Evolutionary conservation across 2,329 filamentous ascomycete genomes (phyloP).

Genomic region (Pestalotiopsis sp.): DNA sequence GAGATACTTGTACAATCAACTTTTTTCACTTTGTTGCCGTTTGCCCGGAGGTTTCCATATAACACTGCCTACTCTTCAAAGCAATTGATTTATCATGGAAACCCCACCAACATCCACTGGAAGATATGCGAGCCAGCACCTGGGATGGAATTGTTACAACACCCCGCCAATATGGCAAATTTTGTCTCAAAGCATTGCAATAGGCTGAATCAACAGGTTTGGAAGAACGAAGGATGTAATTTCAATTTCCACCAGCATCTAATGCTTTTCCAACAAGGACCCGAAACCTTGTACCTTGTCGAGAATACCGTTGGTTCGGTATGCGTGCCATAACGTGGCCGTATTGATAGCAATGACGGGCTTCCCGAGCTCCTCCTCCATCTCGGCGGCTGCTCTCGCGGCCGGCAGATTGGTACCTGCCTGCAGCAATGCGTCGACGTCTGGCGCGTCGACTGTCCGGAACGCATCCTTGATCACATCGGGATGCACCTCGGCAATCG

Average conservation of each 20-base stretch:
- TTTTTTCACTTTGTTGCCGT: too few relatives aligned
- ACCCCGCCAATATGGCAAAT: too few relatives aligned
- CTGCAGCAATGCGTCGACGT: slow-evolving; percentile 31
- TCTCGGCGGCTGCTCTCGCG: slow-evolving; percentile 27
- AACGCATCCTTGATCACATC: slow-evolving; percentile 31
- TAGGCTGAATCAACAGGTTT: too few relatives aligned
- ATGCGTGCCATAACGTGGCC: slow-evolving; percentile 34
- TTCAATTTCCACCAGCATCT: neutral
- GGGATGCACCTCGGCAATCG: slow-evolving; percentile 32
- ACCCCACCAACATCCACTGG: too few relatives aligned
- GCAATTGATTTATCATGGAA: too few relatives aligned
- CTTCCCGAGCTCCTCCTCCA: slow-evolving; percentile 30
- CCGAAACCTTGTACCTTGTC: slow-evolving; percentile 25
- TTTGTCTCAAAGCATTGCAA: too few relatives aligned
- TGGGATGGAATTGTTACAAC: too few relatives aligned
- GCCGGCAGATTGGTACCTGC: slow-evolving; percentile 36
- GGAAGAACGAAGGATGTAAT: neutral
- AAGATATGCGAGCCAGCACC: too few relatives aligned
- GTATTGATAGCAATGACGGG: slow-evolving; percentile 34
- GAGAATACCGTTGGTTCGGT: slow-evolving; percentile 27
- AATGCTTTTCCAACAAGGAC: slow-evolving; percentile 19
- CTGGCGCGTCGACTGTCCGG: slow-evolving; percentile 23
- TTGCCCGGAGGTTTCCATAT: too few relatives aligned
- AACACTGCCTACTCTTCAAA: too few relatives aligned
- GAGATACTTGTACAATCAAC: too few relatives aligned